Percentiles rank a stretch among this genome's conserved stretches.
Conservation (phyloP, 108 stramenopile genomes). For the Parmales sp. region DNA sequence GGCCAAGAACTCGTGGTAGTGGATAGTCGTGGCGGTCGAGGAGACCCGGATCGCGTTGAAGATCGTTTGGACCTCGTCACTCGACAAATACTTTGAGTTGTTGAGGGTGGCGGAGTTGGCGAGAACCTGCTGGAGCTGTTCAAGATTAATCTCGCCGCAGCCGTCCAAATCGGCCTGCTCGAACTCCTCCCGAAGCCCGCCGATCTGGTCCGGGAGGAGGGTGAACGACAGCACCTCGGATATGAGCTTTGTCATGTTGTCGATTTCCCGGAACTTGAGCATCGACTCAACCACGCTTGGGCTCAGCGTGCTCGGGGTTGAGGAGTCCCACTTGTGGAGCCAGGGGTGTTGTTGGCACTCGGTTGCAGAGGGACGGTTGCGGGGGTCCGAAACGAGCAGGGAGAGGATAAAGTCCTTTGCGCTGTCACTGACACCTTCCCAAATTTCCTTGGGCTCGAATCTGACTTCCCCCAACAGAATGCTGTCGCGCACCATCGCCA, state of each 20-base stretch:
- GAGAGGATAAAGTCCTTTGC: constrained; percentile 57
- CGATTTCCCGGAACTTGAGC: constrained; percentile 61
- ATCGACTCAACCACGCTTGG: constrained; percentile 50
- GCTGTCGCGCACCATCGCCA: constrained; percentile 38
- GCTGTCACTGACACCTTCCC: constrained; percentile 50
- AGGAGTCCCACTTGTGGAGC: constrained; percentile 36
- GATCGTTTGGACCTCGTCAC: constrained; percentile 55
- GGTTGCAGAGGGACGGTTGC: constrained; percentile 50
- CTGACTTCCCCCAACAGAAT: constrained; percentile 43
- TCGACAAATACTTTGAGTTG: constrained; percentile 49
- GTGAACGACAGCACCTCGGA: constrained; percentile 72
- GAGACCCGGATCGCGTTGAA: constrained; percentile 53
- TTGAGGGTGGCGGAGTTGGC: constrained; percentile 48
- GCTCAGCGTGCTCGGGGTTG: constrained; percentile 30
- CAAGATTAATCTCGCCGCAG: constrained; percentile 53
- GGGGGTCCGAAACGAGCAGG: constrained; percentile 50
- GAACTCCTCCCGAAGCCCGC: constrained; percentile 55
- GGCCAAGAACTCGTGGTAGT: constrained; percentile 75
- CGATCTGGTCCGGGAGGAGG: constrained; percentile 65
- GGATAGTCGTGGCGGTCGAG: constrained; percentile 45
- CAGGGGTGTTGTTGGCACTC: constrained; percentile 56
- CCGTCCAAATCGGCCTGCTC: constrained; percentile 66
- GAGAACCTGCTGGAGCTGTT: constrained; percentile 49
- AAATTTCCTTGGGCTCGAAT: constrained; percentile 57
- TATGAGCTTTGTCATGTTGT: constrained; percentile 63